Evolutionary conservation across 306 rosid species (phyloP), one percentile per base, ranked within the genome.

Genomic region (Vigna angularis): DNA sequence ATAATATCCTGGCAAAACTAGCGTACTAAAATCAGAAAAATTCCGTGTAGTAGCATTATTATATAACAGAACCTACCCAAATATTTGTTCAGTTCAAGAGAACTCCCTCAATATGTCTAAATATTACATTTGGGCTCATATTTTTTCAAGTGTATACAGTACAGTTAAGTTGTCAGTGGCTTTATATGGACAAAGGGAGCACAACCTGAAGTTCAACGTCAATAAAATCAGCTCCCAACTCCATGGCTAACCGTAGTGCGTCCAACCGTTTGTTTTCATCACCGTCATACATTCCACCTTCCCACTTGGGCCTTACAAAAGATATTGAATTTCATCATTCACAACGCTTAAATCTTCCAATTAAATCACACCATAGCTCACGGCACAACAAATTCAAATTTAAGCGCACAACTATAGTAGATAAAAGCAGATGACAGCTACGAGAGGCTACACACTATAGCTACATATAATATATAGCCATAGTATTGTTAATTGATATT

Each of bases 171-270:
- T 7, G 42, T 13, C 17, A 2, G 11, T 26, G 66, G 40, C 36
- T 32, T 62, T 14, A 13, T 14, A 15, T 62, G 16, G 47, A 32
- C 24, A 32, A 62, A 34, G 42, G 72, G 50, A 76, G 57, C 22
- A 47, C 38, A 36, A 92, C 97, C 97, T 93, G 85, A 57, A 93
- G 91, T 85, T 93, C 96, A 78, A 93, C 83, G 62, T 93, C 97
- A 32, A 93, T 76, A 80, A 86, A 93, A 84, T 89, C 93, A 47
- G 97, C 96, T 76, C 96, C 97, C 17, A 87, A 75, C 77, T 93
- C 93, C 85, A 90, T 80, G 28, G 93, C 96, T 53, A 90, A 84
- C 30, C 86, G 82, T n/a, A 93, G 92, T 8, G 78, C 89, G 58
- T 90, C 90, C 81, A 76, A 74, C 26, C 97, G 87, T 53, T 67